These are phyloP conservation scores for Saccharomyces paradoxus DNA, from an alignment of 805 yeast species.

Conservation along the genomic window DNA sequence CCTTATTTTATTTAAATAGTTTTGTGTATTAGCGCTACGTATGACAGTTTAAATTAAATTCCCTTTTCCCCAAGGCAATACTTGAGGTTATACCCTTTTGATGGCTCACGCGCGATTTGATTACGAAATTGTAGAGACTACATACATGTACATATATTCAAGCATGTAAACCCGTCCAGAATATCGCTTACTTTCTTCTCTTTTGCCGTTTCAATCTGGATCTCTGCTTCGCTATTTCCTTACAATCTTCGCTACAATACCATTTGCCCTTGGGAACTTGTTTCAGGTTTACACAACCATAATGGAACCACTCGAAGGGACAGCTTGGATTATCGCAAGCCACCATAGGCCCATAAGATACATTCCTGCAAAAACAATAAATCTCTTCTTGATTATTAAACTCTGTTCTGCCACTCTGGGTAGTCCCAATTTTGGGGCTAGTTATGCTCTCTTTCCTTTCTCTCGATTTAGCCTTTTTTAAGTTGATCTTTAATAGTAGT, in stretches of 20 bases:
- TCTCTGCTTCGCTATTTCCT: constrained; percentile 3
- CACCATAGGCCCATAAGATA: constrained; percentile 69
- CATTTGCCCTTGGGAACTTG: constrained; percentile 59
- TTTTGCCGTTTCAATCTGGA: constrained; percentile 4
- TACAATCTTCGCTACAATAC: constrained; percentile 53
- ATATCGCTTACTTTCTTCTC: background rate
- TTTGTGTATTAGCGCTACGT: background rate
- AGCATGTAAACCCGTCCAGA: background rate
- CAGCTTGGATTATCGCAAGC: constrained; percentile 82
- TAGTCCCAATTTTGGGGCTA: constrained; percentile 1
- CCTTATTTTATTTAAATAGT: background rate
- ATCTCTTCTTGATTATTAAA: constrained; percentile 7
- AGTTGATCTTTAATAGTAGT: constrained; percentile 1
- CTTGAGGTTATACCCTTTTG: background rate
- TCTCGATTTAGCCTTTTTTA: constrained; percentile 1
- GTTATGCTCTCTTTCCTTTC: constrained; percentile 7
- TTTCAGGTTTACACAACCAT: constrained; percentile 52
- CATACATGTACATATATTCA: constrained; percentile 1
- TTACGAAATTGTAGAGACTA: background rate
- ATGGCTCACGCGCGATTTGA: background rate
- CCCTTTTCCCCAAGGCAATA: background rate
- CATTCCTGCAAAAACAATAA: constrained; percentile 43
- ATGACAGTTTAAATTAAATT: background rate
- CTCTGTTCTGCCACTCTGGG: background rate
- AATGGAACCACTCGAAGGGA: constrained; percentile 71